Evolutionary conservation across 192 early-diverging fungal species (phyloP), one percentile per base, ranked within the genome.

Genomic region (Chytriomyces confervae): DNA sequence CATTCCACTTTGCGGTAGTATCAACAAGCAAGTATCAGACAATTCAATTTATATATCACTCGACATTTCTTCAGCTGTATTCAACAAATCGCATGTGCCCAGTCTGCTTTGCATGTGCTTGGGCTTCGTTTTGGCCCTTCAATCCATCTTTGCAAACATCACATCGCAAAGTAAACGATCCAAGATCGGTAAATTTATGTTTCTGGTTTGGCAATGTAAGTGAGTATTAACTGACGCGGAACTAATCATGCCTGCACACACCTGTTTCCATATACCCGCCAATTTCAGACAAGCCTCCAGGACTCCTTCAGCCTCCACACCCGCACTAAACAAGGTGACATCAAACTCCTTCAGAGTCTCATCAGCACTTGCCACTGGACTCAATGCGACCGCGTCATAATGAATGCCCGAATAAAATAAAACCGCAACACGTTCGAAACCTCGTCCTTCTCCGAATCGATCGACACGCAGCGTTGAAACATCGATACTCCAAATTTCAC

Each of bases 311-410:
- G 13, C 79, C 6, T 81, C 79, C 7, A 10, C 27, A 9, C 68
- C 79, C 9, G 50, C 27, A 16, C 83, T 79, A 72, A 94, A 94
- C 44, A 85, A 79, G 2, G 92, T 93, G 66, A 91, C 88, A 79
- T 94, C 93, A 83, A 92, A 95, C 6, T 93, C 94, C 43, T 67
- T 20, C 1, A 89, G 84, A 27, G 27, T 43, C 20, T 50, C 63
- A 10, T 13, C 18, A 13, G 53, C 53, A 5, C 53, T 57, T 20
- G 9, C 24, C 16, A 76, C 48, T 0, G 94, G 94, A 3, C 90
- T 80, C 20, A 94, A 73, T 5, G 89, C 94, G 6, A 94, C 53
- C 0, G 91, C 93, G 81, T 95, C 94, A 78, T 94, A 95, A 82
- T 94, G 93, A 57, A 88, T 84, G 5, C 90, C 91, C 62, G 82